These are phyloP conservation scores for Lunularia cruciata DNA, from an alignment of 225 moss, liverwort and hornwort species.

Conservation along the genomic window DNA sequence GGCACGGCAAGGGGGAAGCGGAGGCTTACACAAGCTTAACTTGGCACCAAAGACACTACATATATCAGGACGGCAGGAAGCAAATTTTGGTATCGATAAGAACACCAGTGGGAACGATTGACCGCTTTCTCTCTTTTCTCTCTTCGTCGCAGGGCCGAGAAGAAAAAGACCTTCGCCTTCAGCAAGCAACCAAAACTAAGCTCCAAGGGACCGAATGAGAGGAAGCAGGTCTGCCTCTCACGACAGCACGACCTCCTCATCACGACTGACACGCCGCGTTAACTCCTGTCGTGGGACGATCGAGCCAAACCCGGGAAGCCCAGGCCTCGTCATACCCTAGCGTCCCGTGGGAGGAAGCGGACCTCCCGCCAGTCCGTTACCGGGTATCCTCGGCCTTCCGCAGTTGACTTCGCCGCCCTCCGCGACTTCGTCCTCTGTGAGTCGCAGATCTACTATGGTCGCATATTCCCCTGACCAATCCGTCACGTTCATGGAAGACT, in stretches of 20 bases:
- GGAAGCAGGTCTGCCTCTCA: background rate
- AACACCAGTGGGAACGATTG: too few species aligned
- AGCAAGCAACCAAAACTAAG: background rate
- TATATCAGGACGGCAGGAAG: slow-evolving; percentile 1
- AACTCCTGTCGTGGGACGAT: slow-evolving; percentile 23
- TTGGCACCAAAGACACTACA: background rate
- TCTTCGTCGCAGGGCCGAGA: background rate
- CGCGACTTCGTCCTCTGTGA: too few species aligned
- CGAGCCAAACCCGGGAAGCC: slow-evolving; percentile 7
- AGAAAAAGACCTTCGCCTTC: background rate
- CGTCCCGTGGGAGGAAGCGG: too few species aligned
- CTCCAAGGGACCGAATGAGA: slow-evolving; percentile 11
- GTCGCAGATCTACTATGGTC: too few species aligned
- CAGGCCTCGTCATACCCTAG: slow-evolving; percentile 28
- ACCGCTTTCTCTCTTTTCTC: slow-evolving; percentile 7
- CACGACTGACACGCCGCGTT: slow-evolving; percentile 31
- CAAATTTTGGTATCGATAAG: background rate
- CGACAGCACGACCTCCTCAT: slow-evolving; percentile 17
- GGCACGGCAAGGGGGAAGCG: slow-evolving; percentile 9
- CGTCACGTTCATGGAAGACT: too few species aligned
- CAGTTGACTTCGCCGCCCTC: too few species aligned
- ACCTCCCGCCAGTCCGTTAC: too few species aligned
- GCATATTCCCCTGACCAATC: too few species aligned
- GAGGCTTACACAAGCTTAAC: slow-evolving; percentile 10
- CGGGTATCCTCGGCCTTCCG: too few species aligned